A percentile compares a stretch with the other conserved stretches of the same genome.
Conservation (phyloP, 2,329 filamentous ascomycete genomes). For the Diaporthe ilicicola region DNA sequence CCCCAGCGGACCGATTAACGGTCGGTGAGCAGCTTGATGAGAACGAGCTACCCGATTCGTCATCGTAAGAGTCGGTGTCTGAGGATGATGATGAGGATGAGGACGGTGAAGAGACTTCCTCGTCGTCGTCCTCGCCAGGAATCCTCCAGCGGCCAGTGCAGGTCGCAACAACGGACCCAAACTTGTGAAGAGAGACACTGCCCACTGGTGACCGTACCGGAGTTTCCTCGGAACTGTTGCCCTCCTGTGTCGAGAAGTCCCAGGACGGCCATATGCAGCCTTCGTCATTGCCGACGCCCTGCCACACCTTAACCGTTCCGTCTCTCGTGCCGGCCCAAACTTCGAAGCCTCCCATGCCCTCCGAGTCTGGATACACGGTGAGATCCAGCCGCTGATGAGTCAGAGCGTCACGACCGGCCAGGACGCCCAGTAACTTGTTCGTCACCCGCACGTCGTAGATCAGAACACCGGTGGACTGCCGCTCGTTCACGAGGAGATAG, state of each 20-base stretch:
- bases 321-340: constrained; percentile 68
- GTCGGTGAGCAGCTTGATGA: background rate
- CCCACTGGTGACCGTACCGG: constrained; percentile 52
- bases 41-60: background rate
- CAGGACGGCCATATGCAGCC: constrained; percentile 56
- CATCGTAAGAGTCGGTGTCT: constrained; percentile 21
- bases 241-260: constrained; percentile 52
- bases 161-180: constrained; percentile 64
- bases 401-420: constrained; percentile 57
- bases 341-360: constrained; percentile 57
- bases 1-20: background rate
- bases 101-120: constrained; percentile 18
- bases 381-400: constrained; percentile 66
- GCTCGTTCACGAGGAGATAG: constrained; percentile 70
- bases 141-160: constrained; percentile 64
- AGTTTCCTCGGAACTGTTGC: constrained; percentile 37
- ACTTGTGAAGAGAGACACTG: constrained; percentile 59
- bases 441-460: constrained; percentile 71
- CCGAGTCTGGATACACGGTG: constrained; percentile 59
- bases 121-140: constrained; percentile 33
- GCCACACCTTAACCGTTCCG: constrained; percentile 66
- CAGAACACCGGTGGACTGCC: constrained; percentile 61
- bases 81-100: background rate
- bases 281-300: constrained; percentile 58
- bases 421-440: constrained; percentile 62